A percentile compares a stretch with the other conserved stretches of the same genome.
These are phyloP conservation scores for Hippophae rhamnoides DNA, from an alignment of 306 rosid genomes.

Conservation along the genomic window DNA sequence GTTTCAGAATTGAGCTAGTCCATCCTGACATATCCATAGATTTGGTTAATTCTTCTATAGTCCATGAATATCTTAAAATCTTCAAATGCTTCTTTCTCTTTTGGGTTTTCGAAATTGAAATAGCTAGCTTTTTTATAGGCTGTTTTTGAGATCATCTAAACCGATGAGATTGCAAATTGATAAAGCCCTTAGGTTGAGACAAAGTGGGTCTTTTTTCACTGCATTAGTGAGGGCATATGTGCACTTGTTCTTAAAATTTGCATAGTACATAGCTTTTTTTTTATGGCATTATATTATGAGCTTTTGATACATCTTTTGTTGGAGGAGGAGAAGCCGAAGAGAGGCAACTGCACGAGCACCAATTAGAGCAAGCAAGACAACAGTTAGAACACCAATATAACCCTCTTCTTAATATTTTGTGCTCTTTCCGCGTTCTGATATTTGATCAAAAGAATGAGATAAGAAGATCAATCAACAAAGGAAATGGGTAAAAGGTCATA, in stretches of 20 bases:
- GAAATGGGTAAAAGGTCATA: no score
- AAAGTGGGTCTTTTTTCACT: conserved; percentile 1
- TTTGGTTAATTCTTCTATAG: conserved; percentile 32
- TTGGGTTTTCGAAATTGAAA: conserved; percentile 21
- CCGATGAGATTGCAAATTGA: conserved; percentile 34
- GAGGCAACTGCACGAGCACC: conserved; percentile 26
- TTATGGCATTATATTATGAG: conserved; percentile 23
- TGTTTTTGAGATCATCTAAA: conserved; percentile 26
- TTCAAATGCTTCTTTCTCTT: conserved; percentile 55
- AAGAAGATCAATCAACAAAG: no score
- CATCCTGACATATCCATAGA: no score
- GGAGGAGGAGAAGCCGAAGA: no score
- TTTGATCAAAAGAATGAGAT: no score
- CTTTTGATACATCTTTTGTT: background rate
- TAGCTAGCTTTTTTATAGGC: conserved; percentile 25
- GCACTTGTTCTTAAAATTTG: conserved; percentile 51
- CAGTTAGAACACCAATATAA: conserved; percentile 25
- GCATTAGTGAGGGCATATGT: conserved; percentile 31
- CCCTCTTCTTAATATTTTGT: conserved; percentile 32
- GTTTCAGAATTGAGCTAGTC: no score
- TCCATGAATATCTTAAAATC: conserved; percentile 41
- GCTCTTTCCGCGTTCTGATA: conserved; percentile 48
- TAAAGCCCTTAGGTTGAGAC: conserved; percentile 41
- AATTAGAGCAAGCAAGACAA: conserved; percentile 29
- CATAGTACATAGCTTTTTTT: conserved; percentile 26